A percentile compares a stretch with the other conserved stretches of the same genome.
Evolutionary conservation across 345 rosid species (phyloP).

Genomic region (Populus ilicifolia): DNA sequence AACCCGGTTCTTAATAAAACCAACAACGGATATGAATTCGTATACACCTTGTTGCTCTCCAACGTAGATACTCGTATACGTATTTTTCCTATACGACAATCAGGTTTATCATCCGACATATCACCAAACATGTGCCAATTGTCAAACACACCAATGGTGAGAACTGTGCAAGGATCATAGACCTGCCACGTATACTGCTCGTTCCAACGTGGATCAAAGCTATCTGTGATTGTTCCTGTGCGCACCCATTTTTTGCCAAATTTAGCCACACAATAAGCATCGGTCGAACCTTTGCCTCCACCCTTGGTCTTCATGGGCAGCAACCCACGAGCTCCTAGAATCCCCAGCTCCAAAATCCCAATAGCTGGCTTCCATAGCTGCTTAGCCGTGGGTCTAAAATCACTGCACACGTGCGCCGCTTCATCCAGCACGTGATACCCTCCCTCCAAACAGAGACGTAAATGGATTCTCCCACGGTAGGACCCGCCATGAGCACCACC

Average conservation of each 20-base stretch:
- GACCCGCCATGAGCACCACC: slow-evolving; percentile 24
- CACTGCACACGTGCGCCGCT: slow-evolving; percentile 98
- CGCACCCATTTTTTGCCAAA: slow-evolving; percentile 99
- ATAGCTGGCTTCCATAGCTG: slow-evolving; percentile 95
- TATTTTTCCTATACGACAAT: slow-evolving; percentile 69
- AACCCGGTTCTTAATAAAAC: slow-evolving; percentile 58
- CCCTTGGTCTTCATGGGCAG: slow-evolving; percentile 76
- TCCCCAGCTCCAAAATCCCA: slow-evolving; percentile 84
- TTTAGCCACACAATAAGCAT: slow-evolving; percentile 90
- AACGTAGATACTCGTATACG: slow-evolving; percentile 81
- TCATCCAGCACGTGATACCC: slow-evolving; percentile 99
- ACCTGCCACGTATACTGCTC: slow-evolving; percentile 99
- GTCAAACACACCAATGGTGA: slow-evolving; percentile 80
- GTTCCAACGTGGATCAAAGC: slow-evolving; percentile 96
- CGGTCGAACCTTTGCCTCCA: slow-evolving; percentile 81
- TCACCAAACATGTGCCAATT: slow-evolving; percentile 88
- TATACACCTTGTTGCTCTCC: slow-evolving; percentile 87
- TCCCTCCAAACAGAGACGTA: slow-evolving; percentile 85
- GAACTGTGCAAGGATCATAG: slow-evolving; percentile 87
- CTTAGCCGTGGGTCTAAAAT: slow-evolving; percentile 91
- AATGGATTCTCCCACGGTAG: slow-evolving; percentile 63
- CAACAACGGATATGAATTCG: slow-evolving; percentile 75
- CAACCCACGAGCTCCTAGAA: slow-evolving; percentile 85
- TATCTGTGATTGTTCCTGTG: slow-evolving; percentile 77
- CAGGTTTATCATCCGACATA: slow-evolving; percentile 47